A percentile compares a stretch with the other conserved stretches of the same genome.
Conservation (phyloP, 2,329 filamentous ascomycete genomes). For the Alternaria solani region DNA sequence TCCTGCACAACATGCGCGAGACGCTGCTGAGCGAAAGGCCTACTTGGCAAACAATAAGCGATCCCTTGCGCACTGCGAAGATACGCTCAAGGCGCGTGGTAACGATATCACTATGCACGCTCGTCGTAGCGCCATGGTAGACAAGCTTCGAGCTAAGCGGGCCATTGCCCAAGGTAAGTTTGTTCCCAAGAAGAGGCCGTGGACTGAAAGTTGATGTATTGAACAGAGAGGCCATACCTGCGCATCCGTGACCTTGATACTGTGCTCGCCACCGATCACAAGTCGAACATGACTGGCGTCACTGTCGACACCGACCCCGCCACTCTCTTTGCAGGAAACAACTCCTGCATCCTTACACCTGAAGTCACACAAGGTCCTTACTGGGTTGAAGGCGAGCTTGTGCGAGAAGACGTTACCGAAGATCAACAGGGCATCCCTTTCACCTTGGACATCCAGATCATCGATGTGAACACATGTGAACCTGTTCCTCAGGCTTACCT, state of each 20-base stretch:
- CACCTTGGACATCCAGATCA: conserved; percentile 62
- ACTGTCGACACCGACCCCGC: conserved; percentile 37
- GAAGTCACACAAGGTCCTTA: conserved; percentile 47
- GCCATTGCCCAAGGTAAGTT: conserved; percentile 30
- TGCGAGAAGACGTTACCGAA: conserved; percentile 60
- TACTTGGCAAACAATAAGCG: conserved; percentile 50
- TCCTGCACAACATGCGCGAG: conserved; percentile 42
- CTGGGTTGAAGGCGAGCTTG: conserved; percentile 60
- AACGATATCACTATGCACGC: conserved; percentile 53
- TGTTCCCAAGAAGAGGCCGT: background rate
- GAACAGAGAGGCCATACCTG: conserved; percentile 37
- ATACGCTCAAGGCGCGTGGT: conserved; percentile 50
- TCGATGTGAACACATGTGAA: conserved; percentile 64
- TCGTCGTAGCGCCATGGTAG: conserved; percentile 53
- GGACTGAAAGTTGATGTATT: conserved; percentile 13
- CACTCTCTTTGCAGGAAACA: conserved; percentile 44
- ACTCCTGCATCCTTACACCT: conserved; percentile 46
- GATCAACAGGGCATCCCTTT: conserved; percentile 59
- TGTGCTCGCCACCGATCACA: conserved; percentile 40
- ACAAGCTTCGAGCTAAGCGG: conserved; percentile 52
- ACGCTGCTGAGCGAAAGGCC: conserved; percentile 47
- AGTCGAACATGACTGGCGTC: conserved; percentile 41
- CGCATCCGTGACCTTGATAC: conserved; percentile 39
- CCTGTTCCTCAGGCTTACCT: conserved; percentile 58
- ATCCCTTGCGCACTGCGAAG: conserved; percentile 53